Conservation (phyloP, 208 protist genomes). For the Trypanosoma boissoni region DNA sequence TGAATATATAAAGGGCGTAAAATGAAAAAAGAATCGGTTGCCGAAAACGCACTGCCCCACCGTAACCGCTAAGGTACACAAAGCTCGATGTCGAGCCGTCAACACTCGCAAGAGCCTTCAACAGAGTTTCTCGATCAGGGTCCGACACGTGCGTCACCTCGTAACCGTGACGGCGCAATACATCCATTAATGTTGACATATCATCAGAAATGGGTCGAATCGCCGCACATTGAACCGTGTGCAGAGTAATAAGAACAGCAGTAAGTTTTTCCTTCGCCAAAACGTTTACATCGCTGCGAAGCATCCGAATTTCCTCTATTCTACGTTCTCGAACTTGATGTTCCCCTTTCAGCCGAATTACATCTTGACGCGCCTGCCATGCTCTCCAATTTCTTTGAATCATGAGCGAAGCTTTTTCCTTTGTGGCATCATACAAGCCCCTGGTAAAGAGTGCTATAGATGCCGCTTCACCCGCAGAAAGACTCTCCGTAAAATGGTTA, state of each 20-base stretch:
- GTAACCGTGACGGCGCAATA: conserved; percentile 73
- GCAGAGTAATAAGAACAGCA: conserved; percentile 74
- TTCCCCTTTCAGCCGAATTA: conserved; percentile 26
- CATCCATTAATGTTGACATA: conserved; percentile 40
- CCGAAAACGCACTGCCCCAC: conserved; percentile 60
- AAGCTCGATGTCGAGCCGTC: conserved; percentile 65
- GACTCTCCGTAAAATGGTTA: conserved; percentile 51
- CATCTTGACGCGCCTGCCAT: conserved; percentile 41
- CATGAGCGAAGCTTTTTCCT: conserved; percentile 61
- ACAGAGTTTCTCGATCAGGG: conserved; percentile 36
- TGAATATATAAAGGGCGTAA: conserved; percentile 49
- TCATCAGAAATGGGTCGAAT: conserved; percentile 48
- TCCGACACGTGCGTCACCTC: conserved; percentile 58
- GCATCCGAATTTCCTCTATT: conserved; percentile 70
- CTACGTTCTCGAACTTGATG: conserved; percentile 59
- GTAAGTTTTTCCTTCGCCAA: conserved; percentile 57
- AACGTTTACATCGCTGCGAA: conserved; percentile 65
- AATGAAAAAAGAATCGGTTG: conserved; percentile 66
- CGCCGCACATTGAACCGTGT: conserved; percentile 38
- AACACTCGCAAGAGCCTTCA: conserved; percentile 56
- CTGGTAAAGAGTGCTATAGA: conserved; percentile 70
- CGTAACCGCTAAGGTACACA: conserved; percentile 86
- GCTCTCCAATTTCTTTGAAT: conserved; percentile 84
- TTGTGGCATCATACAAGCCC: conserved; percentile 48
- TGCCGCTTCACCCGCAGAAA: conserved; percentile 70